These are phyloP conservation scores for Asclepias syriaca DNA, from an alignment of 257 asterid genomes.

Conservation along the genomic window DNA sequence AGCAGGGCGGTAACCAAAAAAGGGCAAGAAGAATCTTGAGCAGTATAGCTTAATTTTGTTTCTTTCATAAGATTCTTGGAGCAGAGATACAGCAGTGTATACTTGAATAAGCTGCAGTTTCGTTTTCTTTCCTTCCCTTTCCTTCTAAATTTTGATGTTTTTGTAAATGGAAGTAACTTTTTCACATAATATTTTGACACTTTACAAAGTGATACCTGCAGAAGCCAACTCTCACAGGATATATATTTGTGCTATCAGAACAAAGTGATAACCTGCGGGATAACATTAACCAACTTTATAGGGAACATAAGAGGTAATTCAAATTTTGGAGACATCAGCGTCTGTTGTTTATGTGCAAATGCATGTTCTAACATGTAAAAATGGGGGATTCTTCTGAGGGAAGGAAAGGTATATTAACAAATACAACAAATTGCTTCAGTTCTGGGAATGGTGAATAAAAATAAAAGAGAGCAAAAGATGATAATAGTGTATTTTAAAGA, in stretches of 20 bases:
- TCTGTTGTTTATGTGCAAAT: neutral
- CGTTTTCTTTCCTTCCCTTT: neutral
- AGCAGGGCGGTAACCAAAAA: slow-evolving; percentile 1
- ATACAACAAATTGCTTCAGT: neutral
- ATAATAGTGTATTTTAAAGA: neutral
- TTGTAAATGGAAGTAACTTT: neutral
- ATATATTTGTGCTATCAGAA: too few species aligned
- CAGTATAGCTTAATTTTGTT: neutral
- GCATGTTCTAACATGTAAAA: neutral
- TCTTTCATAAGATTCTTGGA: neutral
- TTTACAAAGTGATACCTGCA: neutral
- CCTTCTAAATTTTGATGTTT: neutral
- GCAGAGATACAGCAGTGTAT: neutral
- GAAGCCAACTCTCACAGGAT: too few species aligned
- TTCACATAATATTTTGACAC: neutral
- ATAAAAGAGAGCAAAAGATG: too few species aligned
- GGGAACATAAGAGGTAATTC: neutral
- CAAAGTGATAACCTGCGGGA: neutral
- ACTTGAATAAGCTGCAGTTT: slow-evolving; percentile 5
- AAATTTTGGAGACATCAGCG: neutral
- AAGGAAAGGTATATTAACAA: neutral
- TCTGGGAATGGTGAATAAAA: neutral
- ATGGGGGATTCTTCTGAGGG: neutral
- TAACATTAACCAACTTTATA: neutral
- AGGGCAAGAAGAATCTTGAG: slow-evolving; percentile 17